Conservation (phyloP, 2,329 filamentous ascomycete genomes). For the Alternaria gansuensis region DNA sequence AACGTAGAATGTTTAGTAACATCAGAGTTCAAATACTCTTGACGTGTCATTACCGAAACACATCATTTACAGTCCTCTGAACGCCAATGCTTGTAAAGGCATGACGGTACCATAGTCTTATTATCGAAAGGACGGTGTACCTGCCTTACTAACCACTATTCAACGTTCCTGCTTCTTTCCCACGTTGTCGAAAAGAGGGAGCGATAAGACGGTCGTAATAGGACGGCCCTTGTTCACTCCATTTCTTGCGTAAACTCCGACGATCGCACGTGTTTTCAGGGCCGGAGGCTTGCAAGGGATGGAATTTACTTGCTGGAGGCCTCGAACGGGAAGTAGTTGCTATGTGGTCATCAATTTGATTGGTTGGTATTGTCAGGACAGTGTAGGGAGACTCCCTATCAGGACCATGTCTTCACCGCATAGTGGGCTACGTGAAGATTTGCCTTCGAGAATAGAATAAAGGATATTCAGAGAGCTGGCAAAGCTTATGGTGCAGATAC, state of each 20-base stretch:
- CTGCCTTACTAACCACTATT: background rate
- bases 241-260: background rate
- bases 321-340: background rate
- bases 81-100: conserved; percentile 2
- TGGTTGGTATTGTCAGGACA: background rate
- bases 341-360: background rate
- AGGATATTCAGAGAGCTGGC: background rate
- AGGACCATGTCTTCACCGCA: background rate
- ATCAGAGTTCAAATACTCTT: background rate
- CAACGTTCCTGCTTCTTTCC: background rate
- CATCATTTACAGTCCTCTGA: background rate
- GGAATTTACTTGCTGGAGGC: background rate
- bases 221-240: background rate
- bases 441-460: background rate
- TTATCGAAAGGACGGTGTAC: background rate
- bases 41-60: background rate
- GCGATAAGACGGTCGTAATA: background rate
- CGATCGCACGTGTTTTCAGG: background rate
- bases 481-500: background rate
- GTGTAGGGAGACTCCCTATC: background rate
- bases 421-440: background rate
- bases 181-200: background rate
- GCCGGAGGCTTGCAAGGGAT: background rate
- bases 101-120: background rate
- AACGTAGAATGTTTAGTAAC: background rate